A percentile compares a stretch with the other conserved stretches of the same genome.
Conservation (phyloP, 441 rosid species). For the Populus hybrid region DNA sequence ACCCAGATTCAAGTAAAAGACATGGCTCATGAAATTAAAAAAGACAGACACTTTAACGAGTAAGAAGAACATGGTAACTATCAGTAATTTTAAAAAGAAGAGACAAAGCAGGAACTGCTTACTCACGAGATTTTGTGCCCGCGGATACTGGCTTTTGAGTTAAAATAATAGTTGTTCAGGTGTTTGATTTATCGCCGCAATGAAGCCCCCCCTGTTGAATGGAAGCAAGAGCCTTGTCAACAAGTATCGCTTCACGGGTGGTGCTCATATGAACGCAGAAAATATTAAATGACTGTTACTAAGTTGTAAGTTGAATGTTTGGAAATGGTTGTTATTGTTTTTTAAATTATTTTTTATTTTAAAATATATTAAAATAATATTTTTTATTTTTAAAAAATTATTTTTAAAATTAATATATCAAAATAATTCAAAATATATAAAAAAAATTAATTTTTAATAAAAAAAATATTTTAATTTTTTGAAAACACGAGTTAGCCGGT, state of each 20-base stretch:
- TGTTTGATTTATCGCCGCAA: constrained; percentile 33
- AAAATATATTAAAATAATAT: too few relatives aligned
- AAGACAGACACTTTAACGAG: too few relatives aligned
- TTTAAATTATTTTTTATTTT: too few relatives aligned
- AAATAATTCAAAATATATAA: accelerated
- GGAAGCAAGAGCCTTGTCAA: not conserved
- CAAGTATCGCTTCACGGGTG: not conserved
- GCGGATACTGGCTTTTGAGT: not conserved
- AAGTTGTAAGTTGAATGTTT: too few relatives aligned
- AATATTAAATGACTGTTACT: not conserved
- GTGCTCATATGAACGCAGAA: not conserved
- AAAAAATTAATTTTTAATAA: too few relatives aligned
- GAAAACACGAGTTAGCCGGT: accelerated
- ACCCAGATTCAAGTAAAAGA: not conserved
- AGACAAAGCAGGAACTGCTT: constrained; percentile 2
- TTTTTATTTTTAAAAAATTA: too few relatives aligned
- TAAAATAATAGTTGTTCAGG: not conserved
- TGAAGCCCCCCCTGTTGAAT: not conserved
- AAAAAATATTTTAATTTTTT: too few relatives aligned
- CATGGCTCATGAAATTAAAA: not conserved
- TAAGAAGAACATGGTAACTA: not conserved
- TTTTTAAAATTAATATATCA: too few relatives aligned
- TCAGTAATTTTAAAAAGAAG: not conserved
- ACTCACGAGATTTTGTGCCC: constrained; percentile 19
- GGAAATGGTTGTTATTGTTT: too few relatives aligned